Base-by-base conservation (phyloP, 768 basidiomycete species). In the Boletus sp. region DNA sequence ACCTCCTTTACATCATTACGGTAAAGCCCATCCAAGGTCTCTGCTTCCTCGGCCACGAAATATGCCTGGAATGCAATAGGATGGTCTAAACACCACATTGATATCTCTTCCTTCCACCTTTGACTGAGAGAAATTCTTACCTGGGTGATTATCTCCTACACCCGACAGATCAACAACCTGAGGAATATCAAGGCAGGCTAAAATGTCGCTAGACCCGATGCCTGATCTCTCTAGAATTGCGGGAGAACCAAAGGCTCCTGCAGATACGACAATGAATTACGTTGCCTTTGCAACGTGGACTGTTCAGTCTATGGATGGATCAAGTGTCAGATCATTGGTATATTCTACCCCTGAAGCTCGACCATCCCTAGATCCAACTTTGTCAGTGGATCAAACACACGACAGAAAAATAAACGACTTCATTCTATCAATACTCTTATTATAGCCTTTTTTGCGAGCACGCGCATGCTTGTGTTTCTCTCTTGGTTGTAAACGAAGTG, bases 91-190 rank as follows among this genome's bases (percentile, higher is more conserved):
- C 9, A 10, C 17, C 28, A 8, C 6, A 28, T 55, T 30, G 11
- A 10, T 11, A 12, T 4, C 28, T 32, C n/a, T n/a, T n/a, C n/a
- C n/a, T n/a, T n/a, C n/a, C n/a, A n/a, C n/a, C n/a, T n/a, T n/a
- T n/a, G n/a, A n/a, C n/a, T n/a, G n/a, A n/a, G n/a, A n/a, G n/a
- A n/a, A n/a, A n/a, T n/a, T n/a, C n/a, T n/a, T 50, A 80, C 83
- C 83, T 69, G 78, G 76, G 54, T 81, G 83, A 61, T 89, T 81
- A 62, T 87, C 85, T 18, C 90, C 90, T 2, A 92, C 89, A n/a
- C 86, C 86, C 1, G 89, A 87, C 12, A 92, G 79, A 52, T 89
- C 83, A 14, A 88, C 77, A 29, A 83, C 49, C 56, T 77, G 74
- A 7, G 71, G 61, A 33, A 92, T 79, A 11, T 75, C 76, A 51